Evolutionary conservation across 148 eudicot species (phyloP), one percentile per base, ranked within the genome.

Genomic region (Nepenthes gracilis): DNA sequence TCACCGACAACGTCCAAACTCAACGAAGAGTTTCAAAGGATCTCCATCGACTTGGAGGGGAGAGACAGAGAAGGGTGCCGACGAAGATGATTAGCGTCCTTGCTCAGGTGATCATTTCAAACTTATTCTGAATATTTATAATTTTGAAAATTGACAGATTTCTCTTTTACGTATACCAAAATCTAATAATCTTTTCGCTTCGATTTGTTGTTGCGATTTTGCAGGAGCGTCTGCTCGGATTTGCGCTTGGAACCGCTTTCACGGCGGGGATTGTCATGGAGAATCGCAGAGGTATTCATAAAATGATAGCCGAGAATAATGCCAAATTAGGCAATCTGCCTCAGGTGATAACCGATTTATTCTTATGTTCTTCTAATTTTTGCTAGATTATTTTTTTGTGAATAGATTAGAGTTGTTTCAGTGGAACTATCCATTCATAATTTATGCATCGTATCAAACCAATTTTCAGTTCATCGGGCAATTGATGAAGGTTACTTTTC

Each of bases 211-310:
- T 62, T 2, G n/a, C 35, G 35, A 34, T 58, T 55, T 23, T n/a
- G 61, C 87, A 84, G 95, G 88, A 87, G 79, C 87, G 95, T 33
- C 60, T 87, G 4, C 81, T 87, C 1, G 95, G 87, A 14, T 77
- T 79, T 53, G 86, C 90, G 8, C 69, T 87, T 13, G 90, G 95
- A 12, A 74, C 72, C 36, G 43, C 64, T 13, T 53, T 84, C 5
- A 58, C 78, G 23, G 80, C 78, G 2, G 71, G 57, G 45, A 57
- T 72, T 36, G 71, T 84, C 2, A 76, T 82, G 64, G 83, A 87
- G 71, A 82, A 84, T 37, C 87, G 84, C 1, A 64, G 72, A 64
- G 72, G 60, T 36, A 77, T 87, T n/a, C 74, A 82, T 51, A 63
- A 68, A n/a, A 66, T 74, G 1, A 82, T 87, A 38, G 68, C 90